These are phyloP conservation scores for Zizania palustris DNA, from an alignment of 202 grass and related monocot genomes.

Conservation along the genomic window DNA sequence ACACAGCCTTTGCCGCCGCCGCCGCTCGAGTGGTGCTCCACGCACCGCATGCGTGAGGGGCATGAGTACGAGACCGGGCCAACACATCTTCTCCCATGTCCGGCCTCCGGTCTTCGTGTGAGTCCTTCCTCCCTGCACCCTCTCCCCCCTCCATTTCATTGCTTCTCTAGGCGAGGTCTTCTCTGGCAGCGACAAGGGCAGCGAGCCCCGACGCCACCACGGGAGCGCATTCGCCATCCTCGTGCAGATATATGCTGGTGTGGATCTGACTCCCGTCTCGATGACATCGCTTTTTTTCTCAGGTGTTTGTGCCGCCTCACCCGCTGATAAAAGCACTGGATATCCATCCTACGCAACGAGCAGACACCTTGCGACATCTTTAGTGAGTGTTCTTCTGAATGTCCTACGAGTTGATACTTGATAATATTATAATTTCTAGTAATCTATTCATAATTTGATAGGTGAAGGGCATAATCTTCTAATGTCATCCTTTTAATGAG, in stretches of 20 bases:
- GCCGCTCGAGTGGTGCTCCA: too few relatives aligned
- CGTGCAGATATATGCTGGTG: conserved; percentile 86
- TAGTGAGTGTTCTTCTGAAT: conserved; percentile 59
- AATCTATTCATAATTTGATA: too few relatives aligned
- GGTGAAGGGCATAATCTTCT: too few relatives aligned
- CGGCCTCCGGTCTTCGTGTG: too few relatives aligned
- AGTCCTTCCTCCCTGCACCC: too few relatives aligned
- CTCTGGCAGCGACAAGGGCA: conserved; percentile 38
- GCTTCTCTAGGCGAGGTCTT: conserved; percentile 31
- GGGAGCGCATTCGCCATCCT: conserved; percentile 38
- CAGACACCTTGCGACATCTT: conserved; percentile 90
- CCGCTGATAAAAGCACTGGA: conserved; percentile 97
- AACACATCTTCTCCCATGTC: too few relatives aligned
- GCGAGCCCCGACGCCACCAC: conserved; percentile 50
- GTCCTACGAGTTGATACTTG: neutral
- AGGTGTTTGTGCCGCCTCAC: conserved; percentile 96
- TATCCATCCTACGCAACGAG: conserved; percentile 95
- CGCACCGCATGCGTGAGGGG: too few relatives aligned
- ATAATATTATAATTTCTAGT: neutral
- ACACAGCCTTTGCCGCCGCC: too few relatives aligned
- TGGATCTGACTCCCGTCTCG: conserved; percentile 33
- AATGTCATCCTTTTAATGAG: too few relatives aligned
- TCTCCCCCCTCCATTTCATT: too few relatives aligned
- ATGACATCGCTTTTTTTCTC: conserved; percentile 24
- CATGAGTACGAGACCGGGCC: too few relatives aligned